Evolutionary conservation across 257 asterid genomes (phyloP).

Genomic region (Haberlea rhodopensis): DNA sequence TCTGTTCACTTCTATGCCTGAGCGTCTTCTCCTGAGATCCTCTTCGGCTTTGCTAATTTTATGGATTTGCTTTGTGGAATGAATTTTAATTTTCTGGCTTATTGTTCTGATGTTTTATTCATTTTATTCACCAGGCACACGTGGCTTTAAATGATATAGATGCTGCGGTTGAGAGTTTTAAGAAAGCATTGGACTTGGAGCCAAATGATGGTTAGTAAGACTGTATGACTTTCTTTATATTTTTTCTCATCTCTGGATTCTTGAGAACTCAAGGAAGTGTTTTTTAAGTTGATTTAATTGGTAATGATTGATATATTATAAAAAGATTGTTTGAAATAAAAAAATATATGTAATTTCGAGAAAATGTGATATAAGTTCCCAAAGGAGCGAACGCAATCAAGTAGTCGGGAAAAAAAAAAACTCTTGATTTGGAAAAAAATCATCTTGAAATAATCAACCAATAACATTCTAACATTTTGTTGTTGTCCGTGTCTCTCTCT

Average conservation of each 20-base stretch:
- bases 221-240: neutral
- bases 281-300: neutral
- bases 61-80: neutral
- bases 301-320: neutral
- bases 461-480: neutral
- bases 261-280: neutral
- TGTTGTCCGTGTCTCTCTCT: neutral
- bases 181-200: slow-evolving; percentile 82
- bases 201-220: slow-evolving; percentile 83
- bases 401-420: neutral
- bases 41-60: neutral
- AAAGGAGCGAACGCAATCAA: neutral
- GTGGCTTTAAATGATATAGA: slow-evolving; percentile 89
- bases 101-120: slow-evolving; percentile 25
- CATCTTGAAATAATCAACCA: neutral
- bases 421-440: neutral
- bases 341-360: neutral
- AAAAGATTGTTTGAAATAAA: neutral
- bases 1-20: neutral
- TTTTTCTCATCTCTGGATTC: neutral
- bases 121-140: slow-evolving; percentile 60
- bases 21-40: neutral
- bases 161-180: slow-evolving; percentile 86
- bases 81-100: neutral
- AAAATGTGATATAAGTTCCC: neutral